These are phyloP conservation scores for Phytophthora meadii DNA, from an alignment of 352 stramenopile genomes.

Conservation along the genomic window DNA sequence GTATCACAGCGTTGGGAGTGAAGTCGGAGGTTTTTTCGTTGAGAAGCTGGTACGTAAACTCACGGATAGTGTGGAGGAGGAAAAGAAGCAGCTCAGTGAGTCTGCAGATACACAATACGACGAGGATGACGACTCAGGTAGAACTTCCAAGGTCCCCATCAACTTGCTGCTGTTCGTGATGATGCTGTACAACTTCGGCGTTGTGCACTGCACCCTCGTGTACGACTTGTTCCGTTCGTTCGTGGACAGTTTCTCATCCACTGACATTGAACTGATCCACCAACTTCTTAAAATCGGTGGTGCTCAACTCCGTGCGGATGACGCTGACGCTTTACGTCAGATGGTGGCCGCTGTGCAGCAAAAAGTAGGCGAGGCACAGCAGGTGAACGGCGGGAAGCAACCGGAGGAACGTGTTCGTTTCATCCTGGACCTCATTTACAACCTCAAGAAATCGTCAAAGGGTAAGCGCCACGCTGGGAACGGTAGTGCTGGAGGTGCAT, in stretches of 20 bases:
- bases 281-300: slow-evolving; percentile 85
- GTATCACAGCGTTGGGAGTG: slow-evolving; percentile 80
- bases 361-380: slow-evolving; percentile 59
- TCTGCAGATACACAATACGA: slow-evolving; percentile 11
- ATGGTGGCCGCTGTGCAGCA: slow-evolving; percentile 87
- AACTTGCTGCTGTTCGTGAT: slow-evolving; percentile 90
- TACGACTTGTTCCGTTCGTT: slow-evolving; percentile 91
- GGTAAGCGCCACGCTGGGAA: slow-evolving; percentile 55
- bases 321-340: slow-evolving; percentile 83
- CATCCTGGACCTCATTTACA: slow-evolving; percentile 96
- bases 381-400: slow-evolving; percentile 38
- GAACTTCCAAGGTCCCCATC: slow-evolving; percentile 66
- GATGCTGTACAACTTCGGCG: slow-evolving; percentile 92
- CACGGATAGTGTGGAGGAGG: slow-evolving; percentile 50
- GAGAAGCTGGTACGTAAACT: slow-evolving; percentile 78
- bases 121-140: slow-evolving; percentile 37
- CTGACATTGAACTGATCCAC: slow-evolving; percentile 90
- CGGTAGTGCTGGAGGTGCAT: slow-evolving; percentile 33
- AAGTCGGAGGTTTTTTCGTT: slow-evolving; percentile 84
- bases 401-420: slow-evolving; percentile 76
- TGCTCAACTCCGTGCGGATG: slow-evolving; percentile 84
- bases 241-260: slow-evolving; percentile 69
- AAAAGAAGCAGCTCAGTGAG: slow-evolving; percentile 32
- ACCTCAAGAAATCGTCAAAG: slow-evolving; percentile 96
- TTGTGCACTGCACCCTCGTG: slow-evolving; percentile 90